Conservation (phyloP, 164 flowering plant species). For the Vitis rupestris region DNA sequence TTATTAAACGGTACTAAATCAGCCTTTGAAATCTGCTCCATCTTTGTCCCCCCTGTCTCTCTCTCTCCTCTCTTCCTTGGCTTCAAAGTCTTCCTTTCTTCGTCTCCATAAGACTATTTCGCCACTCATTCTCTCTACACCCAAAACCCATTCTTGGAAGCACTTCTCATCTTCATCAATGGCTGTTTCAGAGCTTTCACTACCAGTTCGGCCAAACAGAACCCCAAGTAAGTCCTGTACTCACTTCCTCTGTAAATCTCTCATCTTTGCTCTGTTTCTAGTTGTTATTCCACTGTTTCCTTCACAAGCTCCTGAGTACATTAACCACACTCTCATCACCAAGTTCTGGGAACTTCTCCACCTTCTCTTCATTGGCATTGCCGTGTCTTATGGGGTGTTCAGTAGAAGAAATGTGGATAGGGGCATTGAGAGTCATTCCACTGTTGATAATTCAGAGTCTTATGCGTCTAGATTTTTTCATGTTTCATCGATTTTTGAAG, state of each 20-base stretch:
- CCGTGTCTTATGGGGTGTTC: conserved; percentile 49
- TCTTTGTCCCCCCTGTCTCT: conserved; percentile 1
- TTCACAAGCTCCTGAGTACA: conserved; percentile 43
- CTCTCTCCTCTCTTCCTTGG: background rate
- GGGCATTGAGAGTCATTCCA: conserved; percentile 5
- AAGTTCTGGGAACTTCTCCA: conserved; percentile 47
- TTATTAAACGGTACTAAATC: no score
- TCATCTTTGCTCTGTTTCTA: conserved; percentile 39
- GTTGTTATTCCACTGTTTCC: conserved; percentile 60
- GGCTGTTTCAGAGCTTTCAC: background rate
- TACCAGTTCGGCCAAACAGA: conserved; percentile 1
- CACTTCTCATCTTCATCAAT: background rate
- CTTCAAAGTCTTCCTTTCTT: background rate
- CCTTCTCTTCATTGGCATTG: conserved; percentile 40
- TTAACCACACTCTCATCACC: conserved; percentile 20
- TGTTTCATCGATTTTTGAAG: conserved; percentile 38
- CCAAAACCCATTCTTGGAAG: background rate
- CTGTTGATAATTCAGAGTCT: conserved; percentile 17
- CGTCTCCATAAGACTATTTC: background rate
- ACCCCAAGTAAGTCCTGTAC: conserved; percentile 24
- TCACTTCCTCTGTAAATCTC: conserved; percentile 43
- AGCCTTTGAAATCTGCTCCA: no score
- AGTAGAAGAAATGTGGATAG: conserved; percentile 25
- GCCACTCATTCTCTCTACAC: background rate
- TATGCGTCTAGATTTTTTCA: conserved; percentile 32